Conservation (phyloP, 139 green algal genomes). For the Mesotaenium endlicherianum region DNA sequence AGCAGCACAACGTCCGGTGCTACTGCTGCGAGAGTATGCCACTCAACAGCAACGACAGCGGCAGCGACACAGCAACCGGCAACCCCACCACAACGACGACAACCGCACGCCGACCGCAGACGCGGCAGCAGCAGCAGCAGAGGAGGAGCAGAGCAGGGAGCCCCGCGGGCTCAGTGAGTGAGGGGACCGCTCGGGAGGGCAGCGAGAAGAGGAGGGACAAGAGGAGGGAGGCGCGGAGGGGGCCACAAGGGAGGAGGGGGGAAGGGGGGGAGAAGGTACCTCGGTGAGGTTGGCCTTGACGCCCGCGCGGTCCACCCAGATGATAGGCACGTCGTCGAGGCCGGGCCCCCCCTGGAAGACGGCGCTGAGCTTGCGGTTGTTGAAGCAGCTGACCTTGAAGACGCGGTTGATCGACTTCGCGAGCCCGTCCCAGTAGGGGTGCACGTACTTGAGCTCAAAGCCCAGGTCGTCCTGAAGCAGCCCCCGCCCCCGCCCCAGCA, state of each 20-base stretch:
- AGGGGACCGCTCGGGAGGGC: too few relatives aligned
- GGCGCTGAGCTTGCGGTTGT: conserved; percentile 77
- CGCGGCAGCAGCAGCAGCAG: too few relatives aligned
- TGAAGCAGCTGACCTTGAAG: conserved; percentile 59
- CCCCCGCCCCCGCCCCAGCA: too few relatives aligned
- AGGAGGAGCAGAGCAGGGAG: too few relatives aligned
- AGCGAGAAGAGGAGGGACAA: not conserved
- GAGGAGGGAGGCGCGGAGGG: not conserved
- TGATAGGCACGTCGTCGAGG: conserved; percentile 79
- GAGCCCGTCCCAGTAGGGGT: conserved; percentile 64
- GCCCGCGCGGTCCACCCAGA: conserved; percentile 90
- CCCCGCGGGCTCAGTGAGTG: too few relatives aligned
- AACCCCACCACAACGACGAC: too few relatives aligned
- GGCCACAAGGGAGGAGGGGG: not conserved
- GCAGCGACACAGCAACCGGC: too few relatives aligned
- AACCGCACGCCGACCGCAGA: too few relatives aligned
- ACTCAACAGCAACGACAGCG: too few relatives aligned
- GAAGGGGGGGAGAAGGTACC: not conserved
- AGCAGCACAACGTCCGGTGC: too few relatives aligned
- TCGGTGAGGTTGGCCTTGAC: conserved; percentile 69
- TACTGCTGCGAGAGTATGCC: too few relatives aligned
- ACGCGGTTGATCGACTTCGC: conserved; percentile 52
- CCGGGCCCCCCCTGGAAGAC: conserved; percentile 78
- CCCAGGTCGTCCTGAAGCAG: conserved; percentile 65
- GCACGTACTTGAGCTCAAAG: conserved; percentile 65